Percentiles rank a stretch among this genome's conserved stretches.
Conservation (phyloP, 805 yeast genomes). For the Saccharomycopsis capsularis region DNA sequence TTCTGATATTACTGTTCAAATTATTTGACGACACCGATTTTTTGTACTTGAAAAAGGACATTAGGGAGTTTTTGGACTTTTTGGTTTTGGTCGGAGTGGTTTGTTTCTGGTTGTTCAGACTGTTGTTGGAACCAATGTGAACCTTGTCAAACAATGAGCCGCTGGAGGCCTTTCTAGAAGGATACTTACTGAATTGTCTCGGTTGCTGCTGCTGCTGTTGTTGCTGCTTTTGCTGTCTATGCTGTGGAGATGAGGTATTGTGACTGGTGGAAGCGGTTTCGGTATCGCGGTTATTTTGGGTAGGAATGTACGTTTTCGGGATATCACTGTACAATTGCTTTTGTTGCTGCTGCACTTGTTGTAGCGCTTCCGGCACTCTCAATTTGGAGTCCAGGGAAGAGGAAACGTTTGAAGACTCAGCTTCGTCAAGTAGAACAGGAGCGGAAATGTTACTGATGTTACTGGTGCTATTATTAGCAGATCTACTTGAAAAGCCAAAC, state of each 20-base stretch:
- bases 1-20: neutral
- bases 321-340: slow-evolving; percentile 2
- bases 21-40: slow-evolving; percentile 17
- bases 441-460: slow-evolving; percentile 8
- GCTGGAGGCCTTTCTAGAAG: slow-evolving; percentile 4
- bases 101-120: neutral
- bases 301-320: slow-evolving; percentile 8
- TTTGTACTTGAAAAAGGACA: slow-evolving; percentile 19
- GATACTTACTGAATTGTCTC: neutral
- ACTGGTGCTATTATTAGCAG: neutral
- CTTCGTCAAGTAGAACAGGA: slow-evolving; percentile 7
- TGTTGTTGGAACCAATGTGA: too few species aligned
- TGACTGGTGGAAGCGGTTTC: neutral
- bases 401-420: neutral
- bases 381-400: neutral
- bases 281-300: slow-evolving; percentile 1
- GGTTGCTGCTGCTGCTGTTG: neutral
- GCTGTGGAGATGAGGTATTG: neutral
- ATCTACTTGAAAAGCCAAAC: slow-evolving; percentile 5
- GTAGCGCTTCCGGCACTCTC: slow-evolving; percentile 10
- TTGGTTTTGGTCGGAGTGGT: slow-evolving; percentile 1
- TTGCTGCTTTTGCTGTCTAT: neutral
- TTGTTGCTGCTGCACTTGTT: slow-evolving; percentile 12
- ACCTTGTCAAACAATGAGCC: slow-evolving; percentile 4
- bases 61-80: slow-evolving; percentile 15